phyloP scores from a whole-genome alignment of 192 early-diverging fungal genomes.

The Cetraspora pellucida region DNA sequence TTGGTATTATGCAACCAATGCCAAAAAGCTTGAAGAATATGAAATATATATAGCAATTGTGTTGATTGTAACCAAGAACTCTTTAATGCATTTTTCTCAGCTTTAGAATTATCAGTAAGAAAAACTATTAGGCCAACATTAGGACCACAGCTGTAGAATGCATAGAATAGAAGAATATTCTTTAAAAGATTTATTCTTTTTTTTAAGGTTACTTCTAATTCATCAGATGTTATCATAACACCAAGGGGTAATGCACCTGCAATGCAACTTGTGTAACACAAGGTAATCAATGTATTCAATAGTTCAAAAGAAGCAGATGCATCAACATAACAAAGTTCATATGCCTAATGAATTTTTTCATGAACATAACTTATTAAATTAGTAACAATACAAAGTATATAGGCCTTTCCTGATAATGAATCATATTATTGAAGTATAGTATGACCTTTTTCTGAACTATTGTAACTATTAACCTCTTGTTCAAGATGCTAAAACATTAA shows the following conservation, averaged over 20 bases:
- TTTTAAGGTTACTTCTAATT: constrained; percentile 15
- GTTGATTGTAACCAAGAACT: background rate
- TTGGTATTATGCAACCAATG: no score
- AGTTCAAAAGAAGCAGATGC: background rate
- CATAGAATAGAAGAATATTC: background rate
- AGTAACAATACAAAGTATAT: background rate
- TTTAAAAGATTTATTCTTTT: constrained; percentile 7
- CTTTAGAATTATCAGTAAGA: constrained; percentile 2
- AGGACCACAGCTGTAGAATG: background rate
- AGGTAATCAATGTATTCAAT: background rate
- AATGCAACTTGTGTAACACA: background rate
- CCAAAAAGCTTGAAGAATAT: background rate
- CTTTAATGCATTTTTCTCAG: background rate
- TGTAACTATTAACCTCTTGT: background rate
- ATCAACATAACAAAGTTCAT: background rate
- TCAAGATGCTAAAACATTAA: background rate
- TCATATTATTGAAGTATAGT: background rate
- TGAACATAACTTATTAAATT: background rate
- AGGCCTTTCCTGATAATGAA: background rate
- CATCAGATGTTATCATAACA: background rate
- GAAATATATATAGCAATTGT: background rate
- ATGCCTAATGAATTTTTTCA: background rate
- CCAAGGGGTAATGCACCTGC: background rate
- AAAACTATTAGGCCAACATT: background rate
- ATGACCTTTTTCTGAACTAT: background rate